Percentiles rank a stretch among this genome's conserved stretches.
Evolutionary conservation across 1,284 basidiomycete genomes (phyloP).

Genomic region (Vanrija sp.): DNA sequence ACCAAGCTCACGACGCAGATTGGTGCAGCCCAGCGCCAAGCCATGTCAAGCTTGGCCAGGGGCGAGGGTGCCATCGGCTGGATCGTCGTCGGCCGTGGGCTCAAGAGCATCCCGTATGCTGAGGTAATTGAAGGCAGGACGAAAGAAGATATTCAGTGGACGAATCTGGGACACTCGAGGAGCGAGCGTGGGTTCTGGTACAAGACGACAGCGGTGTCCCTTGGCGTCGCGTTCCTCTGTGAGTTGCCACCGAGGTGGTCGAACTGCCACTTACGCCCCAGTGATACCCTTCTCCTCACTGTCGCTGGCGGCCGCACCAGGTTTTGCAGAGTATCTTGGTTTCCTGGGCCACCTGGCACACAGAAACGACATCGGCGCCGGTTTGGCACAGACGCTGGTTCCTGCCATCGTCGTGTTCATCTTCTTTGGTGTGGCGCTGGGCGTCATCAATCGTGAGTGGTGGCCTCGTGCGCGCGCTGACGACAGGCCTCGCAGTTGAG

Average conservation of each 20-base stretch:
- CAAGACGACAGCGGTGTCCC: constrained; percentile 53
- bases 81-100: constrained; percentile 66
- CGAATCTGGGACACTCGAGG: constrained; percentile 62
- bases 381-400: constrained; percentile 62
- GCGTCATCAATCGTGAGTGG: constrained; percentile 58
- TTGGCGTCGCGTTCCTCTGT: constrained; percentile 61
- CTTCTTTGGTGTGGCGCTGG: constrained; percentile 58
- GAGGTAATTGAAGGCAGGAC: constrained; percentile 68
- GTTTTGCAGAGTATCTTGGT: constrained; percentile 61
- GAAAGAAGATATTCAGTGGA: constrained; percentile 76
- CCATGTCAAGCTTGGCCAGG: constrained; percentile 58
- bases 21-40: constrained; percentile 62
- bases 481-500: constrained; percentile 40
- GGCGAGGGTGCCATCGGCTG: constrained; percentile 62
- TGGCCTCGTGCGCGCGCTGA: not conserved
- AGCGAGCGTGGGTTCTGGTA: constrained; percentile 58
- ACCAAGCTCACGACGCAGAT: constrained; percentile 63
- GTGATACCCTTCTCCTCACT: constrained; percentile 66
- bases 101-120: constrained; percentile 61
- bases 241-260: constrained; percentile 44
- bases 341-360: constrained; percentile 60
- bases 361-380: constrained; percentile 56
- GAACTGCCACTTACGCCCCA: constrained; percentile 40
- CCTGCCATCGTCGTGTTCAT: constrained; percentile 61
- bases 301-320: constrained; percentile 62